Conservation (phyloP, 2,329 filamentous ascomycete genomes). For the Immersiporthe knoxdaviesiana region DNA sequence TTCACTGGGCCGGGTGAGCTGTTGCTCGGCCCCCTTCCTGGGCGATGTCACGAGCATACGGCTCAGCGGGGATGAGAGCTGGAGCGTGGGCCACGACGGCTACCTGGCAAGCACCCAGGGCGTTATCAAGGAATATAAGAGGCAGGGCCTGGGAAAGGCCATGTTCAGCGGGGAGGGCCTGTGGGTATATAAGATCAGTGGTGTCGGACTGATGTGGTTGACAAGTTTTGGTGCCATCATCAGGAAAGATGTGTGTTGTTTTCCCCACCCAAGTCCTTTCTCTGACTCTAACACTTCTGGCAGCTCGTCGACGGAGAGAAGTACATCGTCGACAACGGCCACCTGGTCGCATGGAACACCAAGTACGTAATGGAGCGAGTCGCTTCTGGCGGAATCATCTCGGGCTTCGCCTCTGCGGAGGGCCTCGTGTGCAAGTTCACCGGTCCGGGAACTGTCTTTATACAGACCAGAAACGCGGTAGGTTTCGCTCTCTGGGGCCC, state of each 20-base stretch:
- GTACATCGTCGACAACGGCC: conserved; percentile 91
- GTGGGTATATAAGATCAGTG: conserved; percentile 85
- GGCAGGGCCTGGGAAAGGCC: conserved; percentile 83
- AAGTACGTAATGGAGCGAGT: conserved; percentile 91
- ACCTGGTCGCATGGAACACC: conserved; percentile 95
- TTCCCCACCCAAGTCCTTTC: too few relatives aligned
- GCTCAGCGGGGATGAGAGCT: conserved; percentile 71
- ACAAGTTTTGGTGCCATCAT: conserved; percentile 95
- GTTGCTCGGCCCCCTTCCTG: conserved; percentile 56
- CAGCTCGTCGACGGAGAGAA: conserved; percentile 71
- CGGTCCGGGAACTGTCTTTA: conserved; percentile 85
- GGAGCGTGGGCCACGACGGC: conserved; percentile 85
- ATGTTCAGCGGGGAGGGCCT: conserved; percentile 93
- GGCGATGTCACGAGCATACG: conserved; percentile 55
- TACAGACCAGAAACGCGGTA: conserved; percentile 88
- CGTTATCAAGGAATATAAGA: conserved; percentile 85
- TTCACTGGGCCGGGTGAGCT: conserved; percentile 92
- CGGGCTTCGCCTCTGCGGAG: conserved; percentile 78
- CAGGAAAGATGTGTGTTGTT: conserved; percentile 77
- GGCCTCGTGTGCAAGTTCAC: conserved; percentile 94
- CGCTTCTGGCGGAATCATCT: conserved; percentile 89
- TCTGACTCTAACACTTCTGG: conserved; percentile 16
- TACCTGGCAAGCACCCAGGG: conserved; percentile 86
- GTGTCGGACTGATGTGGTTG: conserved; percentile 82
- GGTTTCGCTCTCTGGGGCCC: conserved; percentile 37